phyloP scores from a whole-genome alignment of 192 early-diverging fungal species.

The Fimicolochytrium jonesii region DNA sequence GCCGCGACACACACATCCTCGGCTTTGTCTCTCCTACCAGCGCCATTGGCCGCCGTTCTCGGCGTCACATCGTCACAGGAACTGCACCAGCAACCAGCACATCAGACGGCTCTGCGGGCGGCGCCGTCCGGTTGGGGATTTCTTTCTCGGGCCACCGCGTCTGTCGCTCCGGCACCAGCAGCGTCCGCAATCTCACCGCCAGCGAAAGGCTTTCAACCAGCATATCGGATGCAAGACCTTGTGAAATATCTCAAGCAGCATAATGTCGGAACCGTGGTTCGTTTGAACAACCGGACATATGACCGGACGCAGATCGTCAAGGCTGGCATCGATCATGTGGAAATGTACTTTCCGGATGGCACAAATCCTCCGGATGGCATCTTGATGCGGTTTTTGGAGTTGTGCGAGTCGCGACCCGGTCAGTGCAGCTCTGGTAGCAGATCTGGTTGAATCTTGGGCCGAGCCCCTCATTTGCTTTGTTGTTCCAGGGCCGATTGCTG shows the following conservation, averaged over 20 bases:
- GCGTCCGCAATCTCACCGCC: constrained; percentile 10
- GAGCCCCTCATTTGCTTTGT: too few species aligned
- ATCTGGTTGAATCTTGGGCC: not conserved
- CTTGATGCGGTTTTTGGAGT: constrained; percentile 58
- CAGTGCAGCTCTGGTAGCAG: too few species aligned
- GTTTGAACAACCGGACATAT: constrained; percentile 65
- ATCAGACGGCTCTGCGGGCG: not conserved
- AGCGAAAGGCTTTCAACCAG: constrained; percentile 29
- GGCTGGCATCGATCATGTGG: constrained; percentile 60
- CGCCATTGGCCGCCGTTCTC: too few species aligned
- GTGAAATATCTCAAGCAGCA: constrained; percentile 50
- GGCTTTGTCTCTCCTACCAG: too few species aligned
- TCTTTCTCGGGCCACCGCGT: too few species aligned
- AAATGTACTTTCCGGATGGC: constrained; percentile 69
- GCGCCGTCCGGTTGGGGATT: too few species aligned
- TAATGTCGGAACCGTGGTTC: constrained; percentile 49
- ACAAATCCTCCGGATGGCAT: constrained; percentile 63
- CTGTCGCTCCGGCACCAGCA: not conserved
- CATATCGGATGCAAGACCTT: constrained; percentile 47
- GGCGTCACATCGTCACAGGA: too few species aligned
- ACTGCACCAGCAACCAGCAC: too few species aligned
- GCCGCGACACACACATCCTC: not conserved
- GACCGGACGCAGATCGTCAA: constrained; percentile 51
- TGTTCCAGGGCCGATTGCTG: constrained; percentile 53
- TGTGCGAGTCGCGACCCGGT: constrained; percentile 54